These are phyloP conservation scores for Fusarium sp. DNA, from an alignment of 2,329 filamentous ascomycete species.

Conservation along the genomic window DNA sequence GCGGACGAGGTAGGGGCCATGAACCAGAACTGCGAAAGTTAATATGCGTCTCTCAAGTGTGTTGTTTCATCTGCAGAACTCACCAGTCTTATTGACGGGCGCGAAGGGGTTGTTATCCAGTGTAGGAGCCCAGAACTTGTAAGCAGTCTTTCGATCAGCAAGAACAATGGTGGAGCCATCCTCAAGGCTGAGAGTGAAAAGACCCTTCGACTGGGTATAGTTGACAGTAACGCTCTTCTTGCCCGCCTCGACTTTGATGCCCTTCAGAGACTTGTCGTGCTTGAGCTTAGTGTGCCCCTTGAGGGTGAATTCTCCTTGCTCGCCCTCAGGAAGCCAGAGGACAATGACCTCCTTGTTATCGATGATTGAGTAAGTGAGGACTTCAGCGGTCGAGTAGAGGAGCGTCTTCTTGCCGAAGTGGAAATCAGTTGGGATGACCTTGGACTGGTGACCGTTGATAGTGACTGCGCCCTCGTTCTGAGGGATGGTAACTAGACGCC, in stretches of 20 bases:
- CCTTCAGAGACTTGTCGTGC: slow-evolving; percentile 46
- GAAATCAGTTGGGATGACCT: slow-evolving; percentile 70
- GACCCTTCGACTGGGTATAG: slow-evolving; percentile 60
- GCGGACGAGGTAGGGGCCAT: slow-evolving; percentile 63
- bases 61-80: neutral
- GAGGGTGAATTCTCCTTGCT: slow-evolving; percentile 63
- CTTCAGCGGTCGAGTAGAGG: slow-evolving; percentile 65
- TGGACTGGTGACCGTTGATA: slow-evolving; percentile 69
- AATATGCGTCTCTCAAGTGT: neutral
- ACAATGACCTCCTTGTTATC: slow-evolving; percentile 58
- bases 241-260: slow-evolving; percentile 53
- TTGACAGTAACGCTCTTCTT: slow-evolving; percentile 53
- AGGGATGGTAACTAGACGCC: slow-evolving; percentile 57
- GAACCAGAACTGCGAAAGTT: slow-evolving; percentile 54
- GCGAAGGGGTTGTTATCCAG: slow-evolving; percentile 58
- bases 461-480: slow-evolving; percentile 57
- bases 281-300: slow-evolving; percentile 44
- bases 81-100: slow-evolving; percentile 56
- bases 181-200: slow-evolving; percentile 56
- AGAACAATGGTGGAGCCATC: slow-evolving; percentile 61
- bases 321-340: slow-evolving; percentile 63
- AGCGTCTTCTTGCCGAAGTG: slow-evolving; percentile 59
- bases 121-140: slow-evolving; percentile 65
- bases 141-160: slow-evolving; percentile 63
- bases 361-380: slow-evolving; percentile 60